Conservation (phyloP, 108 stramenopile genomes). For the Fragilaria radians region DNA sequence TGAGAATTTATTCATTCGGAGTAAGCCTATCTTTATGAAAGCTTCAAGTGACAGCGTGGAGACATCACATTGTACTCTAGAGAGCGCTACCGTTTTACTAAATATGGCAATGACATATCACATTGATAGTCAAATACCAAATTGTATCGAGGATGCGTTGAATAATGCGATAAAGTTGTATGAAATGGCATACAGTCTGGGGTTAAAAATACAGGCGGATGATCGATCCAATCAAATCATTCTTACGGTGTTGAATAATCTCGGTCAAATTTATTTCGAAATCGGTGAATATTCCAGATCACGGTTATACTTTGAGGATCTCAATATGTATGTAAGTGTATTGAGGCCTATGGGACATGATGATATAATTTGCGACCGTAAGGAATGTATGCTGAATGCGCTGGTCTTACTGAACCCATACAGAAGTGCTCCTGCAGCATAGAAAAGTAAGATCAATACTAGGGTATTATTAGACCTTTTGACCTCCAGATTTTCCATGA, state of each 20-base stretch:
- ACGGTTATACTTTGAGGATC: not conserved
- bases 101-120: constrained; percentile 4
- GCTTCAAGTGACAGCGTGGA: not conserved
- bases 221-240: not conserved
- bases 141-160: not conserved
- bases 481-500: too few species aligned
- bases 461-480: too few species aligned
- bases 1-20: not conserved
- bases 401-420: not conserved
- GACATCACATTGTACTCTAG: not conserved
- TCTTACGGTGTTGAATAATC: not conserved
- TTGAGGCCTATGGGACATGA: not conserved
- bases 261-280: constrained; percentile 1
- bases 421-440: not conserved
- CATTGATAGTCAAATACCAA: not conserved
- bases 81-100: not conserved
- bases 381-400: not conserved
- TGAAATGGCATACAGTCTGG: not conserved
- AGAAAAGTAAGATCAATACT: not conserved
- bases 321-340: not conserved
- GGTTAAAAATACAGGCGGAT: not conserved
- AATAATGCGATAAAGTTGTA: not conserved
- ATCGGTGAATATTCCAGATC: constrained; percentile 1
- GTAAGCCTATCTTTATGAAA: not conserved
- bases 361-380: not conserved